Base-by-base conservation (phyloP, 495 filamentous ascomycete genomes). In the Amniculicola lignicola region DNA sequence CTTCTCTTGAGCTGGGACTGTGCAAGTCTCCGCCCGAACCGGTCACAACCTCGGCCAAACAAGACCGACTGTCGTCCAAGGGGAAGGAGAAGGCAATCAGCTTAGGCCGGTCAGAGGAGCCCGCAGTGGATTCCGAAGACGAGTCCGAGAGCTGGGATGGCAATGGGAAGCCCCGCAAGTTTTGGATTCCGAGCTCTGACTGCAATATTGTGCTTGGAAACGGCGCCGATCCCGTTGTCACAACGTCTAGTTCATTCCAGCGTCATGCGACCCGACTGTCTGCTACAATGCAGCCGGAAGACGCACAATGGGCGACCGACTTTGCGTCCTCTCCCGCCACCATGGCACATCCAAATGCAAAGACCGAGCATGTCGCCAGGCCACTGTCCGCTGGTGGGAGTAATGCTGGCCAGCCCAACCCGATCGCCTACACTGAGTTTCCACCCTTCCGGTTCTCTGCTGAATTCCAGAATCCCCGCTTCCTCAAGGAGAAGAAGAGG, bases 361-460 rank as follows among this genome's bases (percentile, higher is more conserved):
- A 50, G 3, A 33, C 33, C 9, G 47, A 55, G 18, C 33, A 60
- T 24, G 67, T 69, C 3, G 43, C 28, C 6, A 48, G 51, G 5
- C 61, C 65, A 51, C 40, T 70, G 36, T 67, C 63, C 4, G 55
- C 65, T 61, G 52, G 69, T 54, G 57, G 69, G 41, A 33, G 62
- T 47, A 57, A 62, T 44, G 53, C 63, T 24, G 50, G 42, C 49
- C 54, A 69, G 35, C 67, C 53, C 31, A 63, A 25, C 21, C 70
- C 69, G n/a, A 65, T 77, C 6, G 66, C 74, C 5, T 83, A 77
- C 59, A 78, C 76, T 12, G 70, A 79, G 41, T 82, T 74, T 57
- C 80, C 80, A 23, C 80, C 80, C 7, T 83, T 83, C 67, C 71
- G 80, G 2, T 83, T 83, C 52, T 72, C 78, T 15, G 81, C 77